A percentile compares a stretch with the other conserved stretches of the same genome.
These are phyloP conservation scores for Auriscalpium orientale DNA, from an alignment of 768 basidiomycete species.

Conservation along the genomic window DNA sequence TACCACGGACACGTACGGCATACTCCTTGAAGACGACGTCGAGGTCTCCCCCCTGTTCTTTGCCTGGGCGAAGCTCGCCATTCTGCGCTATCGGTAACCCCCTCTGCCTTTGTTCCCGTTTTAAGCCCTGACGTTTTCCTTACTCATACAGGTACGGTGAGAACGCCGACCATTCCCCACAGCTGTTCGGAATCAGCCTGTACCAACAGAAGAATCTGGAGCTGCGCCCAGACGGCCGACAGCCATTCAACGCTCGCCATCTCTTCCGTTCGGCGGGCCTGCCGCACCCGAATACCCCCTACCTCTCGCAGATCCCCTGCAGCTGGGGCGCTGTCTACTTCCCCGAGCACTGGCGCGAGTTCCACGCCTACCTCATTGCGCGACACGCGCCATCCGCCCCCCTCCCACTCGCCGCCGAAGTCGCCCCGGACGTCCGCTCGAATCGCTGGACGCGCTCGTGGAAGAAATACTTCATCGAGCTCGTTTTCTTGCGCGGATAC, in stretches of 20 bases:
- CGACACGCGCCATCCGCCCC: constrained; percentile 48
- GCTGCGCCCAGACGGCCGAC: constrained; percentile 58
- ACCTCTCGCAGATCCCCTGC: constrained; percentile 82
- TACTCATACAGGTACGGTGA: constrained; percentile 49
- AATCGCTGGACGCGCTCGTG: constrained; percentile 78
- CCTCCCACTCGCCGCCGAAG: constrained; percentile 27
- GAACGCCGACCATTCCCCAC: constrained; percentile 29
- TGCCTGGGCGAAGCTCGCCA: constrained; percentile 76
- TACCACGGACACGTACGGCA: constrained; percentile 63
- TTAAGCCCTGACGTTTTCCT: not conserved
- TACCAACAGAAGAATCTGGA: constrained; percentile 85
- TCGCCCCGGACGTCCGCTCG: constrained; percentile 73
- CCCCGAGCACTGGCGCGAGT: constrained; percentile 82
- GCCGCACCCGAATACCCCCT: constrained; percentile 50
- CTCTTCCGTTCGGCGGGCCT: constrained; percentile 42
- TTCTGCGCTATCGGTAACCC: constrained; percentile 64
- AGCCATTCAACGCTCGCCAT: constrained; percentile 55
- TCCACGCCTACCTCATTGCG: constrained; percentile 67
- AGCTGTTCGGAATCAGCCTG: constrained; percentile 73
- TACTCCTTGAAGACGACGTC: constrained; percentile 81
- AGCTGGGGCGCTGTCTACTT: constrained; percentile 93
- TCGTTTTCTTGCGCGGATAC: constrained; percentile 74
- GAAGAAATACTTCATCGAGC: constrained; percentile 88
- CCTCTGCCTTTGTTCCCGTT: not conserved
- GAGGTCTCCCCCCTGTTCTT: constrained; percentile 82